Base-by-base conservation (phyloP, 495 filamentous ascomycete genomes). In the Xylaria nigripes region DNA sequence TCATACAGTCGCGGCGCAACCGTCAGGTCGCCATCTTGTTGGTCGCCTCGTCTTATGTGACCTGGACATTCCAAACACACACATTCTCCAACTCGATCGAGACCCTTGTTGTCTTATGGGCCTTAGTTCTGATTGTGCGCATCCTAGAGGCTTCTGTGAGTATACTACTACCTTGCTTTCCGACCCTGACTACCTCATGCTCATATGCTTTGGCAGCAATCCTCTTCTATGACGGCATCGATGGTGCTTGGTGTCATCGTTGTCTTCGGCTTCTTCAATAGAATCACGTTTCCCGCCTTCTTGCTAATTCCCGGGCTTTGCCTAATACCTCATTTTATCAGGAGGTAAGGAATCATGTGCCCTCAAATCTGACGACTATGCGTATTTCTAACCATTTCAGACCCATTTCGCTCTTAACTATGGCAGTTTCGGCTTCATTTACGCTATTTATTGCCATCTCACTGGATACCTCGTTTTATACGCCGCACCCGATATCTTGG, bases 11-110 rank as follows among this genome's bases (percentile, higher is more conserved):
- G 23, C 81, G 82, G 56, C 80, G 83, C 49, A 82, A 90, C 61
- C 81, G 89, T 51, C 81, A 77, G 58, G 72, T 81, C 34, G 87
- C 88, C 18, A 73, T 93, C 36, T 74, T 90, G 27, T 72, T 97
- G 45, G 83, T 95, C 47, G 91, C 91, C 41, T 97, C 93, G 15
- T 94, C 87, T 21, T 98, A 97, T 71, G 92, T 96, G 59, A 97
- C 93, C 45, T 97, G 93, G 94, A 96, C 94, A 40, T 95, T 87
- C 73, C 93, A 98, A 73, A 95, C 88, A 40, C 93, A 98, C 74
- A 97, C 94, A 30, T 97, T 98, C 71, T 97, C 93, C 66, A 98
- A 98, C 70, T 90, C 90, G 48, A 81, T 96, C 61, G 93, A 98
- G 72, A 96, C 93, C 1, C 75, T 98, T 60, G 77, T 87, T 27